These are phyloP conservation scores for Sporobolomyces phaffii DNA, from an alignment of 768 basidiomycete genomes.

Conservation along the genomic window DNA sequence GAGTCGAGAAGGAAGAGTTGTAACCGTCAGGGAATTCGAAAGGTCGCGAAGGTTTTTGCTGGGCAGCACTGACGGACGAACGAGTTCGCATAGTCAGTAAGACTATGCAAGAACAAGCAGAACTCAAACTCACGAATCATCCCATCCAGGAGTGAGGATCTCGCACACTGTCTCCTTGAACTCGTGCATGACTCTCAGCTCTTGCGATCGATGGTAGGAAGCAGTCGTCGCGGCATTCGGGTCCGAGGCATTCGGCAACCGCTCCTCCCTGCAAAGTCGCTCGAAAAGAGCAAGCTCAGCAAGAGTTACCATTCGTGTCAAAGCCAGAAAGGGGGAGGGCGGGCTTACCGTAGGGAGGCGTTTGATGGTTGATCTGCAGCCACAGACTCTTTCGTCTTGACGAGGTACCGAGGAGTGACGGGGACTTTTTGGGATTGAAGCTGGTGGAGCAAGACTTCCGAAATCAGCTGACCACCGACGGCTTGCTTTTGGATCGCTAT, in stretches of 20 bases:
- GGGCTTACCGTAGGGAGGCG: conserved; percentile 68
- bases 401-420: conserved; percentile 77
- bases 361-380: conserved; percentile 62
- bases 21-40: conserved; percentile 97
- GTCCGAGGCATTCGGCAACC: conserved; percentile 12
- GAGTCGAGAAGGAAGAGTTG: conserved; percentile 70
- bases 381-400: conserved; percentile 66
- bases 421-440: conserved; percentile 51
- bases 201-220: conserved; percentile 59
- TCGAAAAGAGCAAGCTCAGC: too few relatives aligned
- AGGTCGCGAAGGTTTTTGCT: conserved; percentile 52
- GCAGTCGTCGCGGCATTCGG: conserved; percentile 59
- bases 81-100: not conserved
- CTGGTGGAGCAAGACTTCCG: conserved; percentile 52
- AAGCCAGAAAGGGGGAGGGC: not conserved
- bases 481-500: conserved; percentile 62
- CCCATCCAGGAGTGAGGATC: conserved; percentile 80
- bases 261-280: conserved; percentile 33
- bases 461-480: conserved; percentile 56
- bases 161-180: conserved; percentile 86
- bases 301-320: too few relatives aligned
- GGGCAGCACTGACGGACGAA: conserved; percentile 49
- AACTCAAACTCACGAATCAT: conserved; percentile 56
- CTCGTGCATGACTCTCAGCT: conserved; percentile 77
- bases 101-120: not conserved